Percentiles rank a stretch among this genome's conserved stretches.
These are phyloP conservation scores for Medicago lupulina DNA, from an alignment of 306 rosid genomes.

Conservation along the genomic window DNA sequence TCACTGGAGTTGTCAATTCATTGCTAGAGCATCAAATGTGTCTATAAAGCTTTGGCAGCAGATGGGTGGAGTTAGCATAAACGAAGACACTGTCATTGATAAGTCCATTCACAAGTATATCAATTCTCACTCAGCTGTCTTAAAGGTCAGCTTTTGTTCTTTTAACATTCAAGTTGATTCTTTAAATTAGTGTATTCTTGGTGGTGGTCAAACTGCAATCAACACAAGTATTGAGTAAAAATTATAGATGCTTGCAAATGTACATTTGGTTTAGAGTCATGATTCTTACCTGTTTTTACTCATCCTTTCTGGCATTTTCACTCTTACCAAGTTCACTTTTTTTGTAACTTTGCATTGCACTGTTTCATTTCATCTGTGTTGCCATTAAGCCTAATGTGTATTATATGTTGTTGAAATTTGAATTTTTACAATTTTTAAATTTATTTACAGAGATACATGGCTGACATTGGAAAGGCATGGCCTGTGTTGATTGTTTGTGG, in stretches of 20 bases:
- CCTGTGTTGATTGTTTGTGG: constrained; percentile 95
- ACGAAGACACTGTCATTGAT: constrained; percentile 78
- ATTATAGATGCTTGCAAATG: too few species aligned
- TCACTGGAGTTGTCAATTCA: constrained; percentile 95
- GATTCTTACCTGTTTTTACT: too few species aligned
- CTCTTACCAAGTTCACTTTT: constrained; percentile 16
- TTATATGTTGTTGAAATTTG: not conserved
- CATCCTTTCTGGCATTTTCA: not conserved
- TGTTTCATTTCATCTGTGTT: too few species aligned
- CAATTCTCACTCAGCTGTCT: constrained; percentile 85
- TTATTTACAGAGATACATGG: constrained; percentile 87
- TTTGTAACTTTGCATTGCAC: not conserved
- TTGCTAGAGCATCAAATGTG: constrained; percentile 78
- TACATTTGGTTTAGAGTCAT: too few species aligned
- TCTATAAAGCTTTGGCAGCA: constrained; percentile 89
- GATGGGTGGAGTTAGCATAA: constrained; percentile 93
- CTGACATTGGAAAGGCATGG: constrained; percentile 96
- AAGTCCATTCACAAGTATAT: constrained; percentile 80
- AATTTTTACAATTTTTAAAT: not conserved
- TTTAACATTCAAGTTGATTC: not conserved
- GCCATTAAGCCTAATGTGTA: not conserved
- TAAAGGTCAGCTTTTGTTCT: constrained; percentile 65
- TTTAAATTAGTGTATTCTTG: too few species aligned
- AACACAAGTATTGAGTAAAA: too few species aligned
- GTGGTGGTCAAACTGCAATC: too few species aligned